Base-by-base conservation (phyloP, 257 asterid species). In the Plectranthus barbatus region DNA sequence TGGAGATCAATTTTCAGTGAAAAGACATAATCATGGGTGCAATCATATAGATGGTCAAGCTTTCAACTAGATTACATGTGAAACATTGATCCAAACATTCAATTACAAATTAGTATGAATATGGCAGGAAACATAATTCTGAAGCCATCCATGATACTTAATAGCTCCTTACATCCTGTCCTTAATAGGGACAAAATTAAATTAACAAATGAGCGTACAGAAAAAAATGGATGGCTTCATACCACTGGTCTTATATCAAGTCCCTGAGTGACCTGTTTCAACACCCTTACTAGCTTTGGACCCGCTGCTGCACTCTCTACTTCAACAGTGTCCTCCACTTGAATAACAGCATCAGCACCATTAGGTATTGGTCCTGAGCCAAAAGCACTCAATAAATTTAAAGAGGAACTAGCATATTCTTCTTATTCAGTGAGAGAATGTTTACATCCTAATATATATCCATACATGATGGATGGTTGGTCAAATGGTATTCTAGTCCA, bases 291-390 rank as follows among this genome's bases (percentile, higher is more conserved):
- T 64, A 67, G 77, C 83, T 85, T 86, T 20, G 55, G 31, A 65
- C 59, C 80, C 56, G 4, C 41, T 48, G 88, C 34, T 66, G 64
- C 80, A 75, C 59, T 76, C 62, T 77, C 82, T 60, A 80, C 60
- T 66, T 54, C 53, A 37, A 60, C 66, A 63, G 96, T 79, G 67
- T 89, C 96, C 83, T 92, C 99, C 53, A 92, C 91, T 81, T 89
- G 99, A 73, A 92, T 89, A 73, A 89, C 97, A 59, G 95, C 90
- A 79, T 89, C 94, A 41, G 97, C 97, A 2, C 97, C 97, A 54
- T 83, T 77, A 56, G 99, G 99, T 73, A 92, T 77, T 39, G 99
- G 99, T 69, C 96, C 99, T 86, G 78, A 44, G 21, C 49, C 37
- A 42, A 54, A 58, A 31, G 48, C 60, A 23, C 18, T 46, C 60